phyloP scores from a whole-genome alignment of 306 rosid species.

The Gillenia trifoliata region DNA sequence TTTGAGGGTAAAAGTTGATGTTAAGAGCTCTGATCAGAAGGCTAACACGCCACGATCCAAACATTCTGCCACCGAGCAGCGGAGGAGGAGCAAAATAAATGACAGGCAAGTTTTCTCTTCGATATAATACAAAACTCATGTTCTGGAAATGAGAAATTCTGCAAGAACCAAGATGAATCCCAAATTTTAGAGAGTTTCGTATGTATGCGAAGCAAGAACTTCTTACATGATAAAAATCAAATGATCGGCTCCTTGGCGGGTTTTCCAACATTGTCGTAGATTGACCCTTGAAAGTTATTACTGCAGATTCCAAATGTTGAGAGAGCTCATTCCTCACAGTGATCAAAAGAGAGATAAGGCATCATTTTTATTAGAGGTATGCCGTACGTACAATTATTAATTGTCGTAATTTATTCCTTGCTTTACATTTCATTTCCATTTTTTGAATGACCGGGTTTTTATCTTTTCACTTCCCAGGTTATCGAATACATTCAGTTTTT shows the following conservation, averaged over 20 bases:
- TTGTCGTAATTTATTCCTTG: neutral
- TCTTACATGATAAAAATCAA: neutral
- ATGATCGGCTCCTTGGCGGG: neutral
- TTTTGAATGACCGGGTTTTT: neutral
- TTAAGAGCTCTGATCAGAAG: constrained; percentile 66
- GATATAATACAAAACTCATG: neutral
- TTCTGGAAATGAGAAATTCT: neutral
- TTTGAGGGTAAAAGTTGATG: constrained; percentile 59
- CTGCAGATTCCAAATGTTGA: constrained; percentile 87
- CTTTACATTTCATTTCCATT: neutral
- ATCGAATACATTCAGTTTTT: constrained; percentile 87
- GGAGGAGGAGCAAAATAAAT: constrained; percentile 96
- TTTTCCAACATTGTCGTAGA: neutral
- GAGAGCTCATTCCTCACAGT: constrained; percentile 89
- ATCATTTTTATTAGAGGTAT: constrained; percentile 87
- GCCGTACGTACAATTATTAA: neutral
- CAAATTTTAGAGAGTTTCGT: neutral
- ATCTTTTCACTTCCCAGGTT: constrained; percentile 45
- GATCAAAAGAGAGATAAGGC: constrained; percentile 99
- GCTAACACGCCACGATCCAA: constrained; percentile 95
- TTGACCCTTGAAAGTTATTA: constrained; percentile 5
- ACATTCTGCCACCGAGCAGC: constrained; percentile 97
- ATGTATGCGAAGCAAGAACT: neutral
- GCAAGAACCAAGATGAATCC: neutral
- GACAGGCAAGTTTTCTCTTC: constrained; percentile 60